A percentile compares a stretch with the other conserved stretches of the same genome.
These are phyloP conservation scores for Letharia lupina DNA, from an alignment of 495 filamentous ascomycete genomes.

Conservation along the genomic window DNA sequence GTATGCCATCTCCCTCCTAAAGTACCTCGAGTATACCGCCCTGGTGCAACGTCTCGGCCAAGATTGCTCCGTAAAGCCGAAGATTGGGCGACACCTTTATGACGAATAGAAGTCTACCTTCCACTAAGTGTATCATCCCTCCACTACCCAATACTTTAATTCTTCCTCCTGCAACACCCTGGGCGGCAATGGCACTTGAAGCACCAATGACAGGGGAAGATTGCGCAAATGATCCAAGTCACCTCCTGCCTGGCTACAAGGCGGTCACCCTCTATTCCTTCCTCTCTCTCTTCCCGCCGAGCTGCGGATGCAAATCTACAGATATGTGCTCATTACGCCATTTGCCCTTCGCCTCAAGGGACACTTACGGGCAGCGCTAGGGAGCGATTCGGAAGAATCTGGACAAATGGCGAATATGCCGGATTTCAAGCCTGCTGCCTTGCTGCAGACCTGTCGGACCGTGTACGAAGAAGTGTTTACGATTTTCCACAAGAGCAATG, in stretches of 20 bases:
- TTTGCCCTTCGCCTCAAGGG: too few relatives aligned
- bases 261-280: not conserved
- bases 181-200: not conserved
- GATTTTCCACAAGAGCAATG: too few relatives aligned
- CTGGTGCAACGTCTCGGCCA: not conserved
- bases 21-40: not conserved
- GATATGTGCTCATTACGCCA: too few relatives aligned
- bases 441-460: too few relatives aligned
- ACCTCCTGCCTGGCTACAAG: not conserved
- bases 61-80: not conserved
- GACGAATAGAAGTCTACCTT: not conserved
- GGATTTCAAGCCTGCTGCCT: too few relatives aligned
- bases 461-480: too few relatives aligned
- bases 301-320: too few relatives aligned
- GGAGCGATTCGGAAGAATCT: too few relatives aligned
- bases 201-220: not conserved
- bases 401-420: too few relatives aligned
- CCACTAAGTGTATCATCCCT: not conserved
- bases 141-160: not conserved
- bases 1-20: too few relatives aligned
- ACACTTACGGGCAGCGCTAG: too few relatives aligned
- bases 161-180: not conserved
- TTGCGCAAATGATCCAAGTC: not conserved
- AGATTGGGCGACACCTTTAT: not conserved
- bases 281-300: not conserved